phyloP scores from a whole-genome alignment of 2,329 filamentous ascomycete species.

The Drechslerella coelobrocha region DNA sequence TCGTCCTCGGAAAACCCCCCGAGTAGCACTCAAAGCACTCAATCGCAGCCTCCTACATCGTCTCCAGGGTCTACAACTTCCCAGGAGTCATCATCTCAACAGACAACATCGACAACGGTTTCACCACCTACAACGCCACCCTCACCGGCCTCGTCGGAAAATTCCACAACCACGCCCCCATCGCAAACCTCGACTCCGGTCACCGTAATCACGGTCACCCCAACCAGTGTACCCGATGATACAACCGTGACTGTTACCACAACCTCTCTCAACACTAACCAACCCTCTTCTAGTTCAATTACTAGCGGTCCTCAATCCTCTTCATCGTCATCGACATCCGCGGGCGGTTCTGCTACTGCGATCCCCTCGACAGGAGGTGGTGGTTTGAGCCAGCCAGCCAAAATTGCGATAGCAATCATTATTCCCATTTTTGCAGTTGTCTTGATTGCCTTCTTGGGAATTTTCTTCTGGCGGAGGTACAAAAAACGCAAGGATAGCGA shows the following conservation, averaged over 20 bases:
- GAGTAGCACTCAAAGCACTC: neutral
- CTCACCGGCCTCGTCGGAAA: conserved; percentile 9
- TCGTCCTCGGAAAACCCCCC: conserved; percentile 2
- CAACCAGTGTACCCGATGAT: conserved; percentile 26
- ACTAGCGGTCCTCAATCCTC: conserved; percentile 50
- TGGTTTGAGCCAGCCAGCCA: conserved; percentile 69
- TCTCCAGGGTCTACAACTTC: conserved; percentile 31
- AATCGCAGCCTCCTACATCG: neutral
- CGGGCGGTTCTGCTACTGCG: conserved; percentile 49
- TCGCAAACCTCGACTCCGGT: conserved; percentile 22
- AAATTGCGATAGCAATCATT: conserved; percentile 90
- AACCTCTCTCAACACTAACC: conserved; percentile 54
- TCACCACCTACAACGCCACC: conserved; percentile 10
- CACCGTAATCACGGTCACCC: conserved; percentile 50
- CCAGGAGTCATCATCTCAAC: neutral
- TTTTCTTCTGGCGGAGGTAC: conserved; percentile 87
- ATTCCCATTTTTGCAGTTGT: conserved; percentile 90
- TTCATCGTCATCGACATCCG: conserved; percentile 54
- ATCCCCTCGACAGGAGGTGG: conserved; percentile 55
- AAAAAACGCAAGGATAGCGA: conserved; percentile 84
- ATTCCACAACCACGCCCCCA: conserved; percentile 35
- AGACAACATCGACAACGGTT: conserved; percentile 38
- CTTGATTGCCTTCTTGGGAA: conserved; percentile 74
- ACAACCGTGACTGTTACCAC: conserved; percentile 55
- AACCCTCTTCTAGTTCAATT: conserved; percentile 44